Percentiles rank a stretch among this genome's conserved stretches.
These are phyloP conservation scores for Pyrenopolyporus hunteri DNA, from an alignment of 495 filamentous ascomycete genomes.

Conservation along the genomic window DNA sequence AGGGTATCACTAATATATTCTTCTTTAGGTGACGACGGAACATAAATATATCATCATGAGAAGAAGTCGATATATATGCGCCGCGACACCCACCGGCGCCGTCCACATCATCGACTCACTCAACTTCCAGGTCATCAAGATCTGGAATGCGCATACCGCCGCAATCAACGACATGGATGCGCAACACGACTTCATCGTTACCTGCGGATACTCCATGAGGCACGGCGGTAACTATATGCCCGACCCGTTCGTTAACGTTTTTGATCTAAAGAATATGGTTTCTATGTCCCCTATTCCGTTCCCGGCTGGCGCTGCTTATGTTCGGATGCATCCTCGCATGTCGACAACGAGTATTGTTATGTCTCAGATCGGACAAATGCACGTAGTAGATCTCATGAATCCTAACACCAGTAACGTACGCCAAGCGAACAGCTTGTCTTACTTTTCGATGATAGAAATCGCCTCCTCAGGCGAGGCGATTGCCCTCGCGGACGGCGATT, in stretches of 20 bases:
- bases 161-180: conserved; percentile 95
- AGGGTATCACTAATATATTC: conserved; percentile 19
- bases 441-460: conserved; percentile 77
- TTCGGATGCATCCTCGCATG: conserved; percentile 93
- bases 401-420: conserved; percentile 86
- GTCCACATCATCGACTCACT: conserved; percentile 84
- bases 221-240: conserved; percentile 65
- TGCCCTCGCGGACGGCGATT: conserved; percentile 78
- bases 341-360: conserved; percentile 90
- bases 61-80: conserved; percentile 85
- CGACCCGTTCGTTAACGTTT: conserved; percentile 91
- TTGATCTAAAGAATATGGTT: conserved; percentile 84
- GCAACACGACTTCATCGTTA: conserved; percentile 86
- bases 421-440: conserved; percentile 76
- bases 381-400: conserved; percentile 95
- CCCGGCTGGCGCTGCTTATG: conserved; percentile 87
- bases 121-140: conserved; percentile 76
- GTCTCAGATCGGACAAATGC: conserved; percentile 87
- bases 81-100: conserved; percentile 81
- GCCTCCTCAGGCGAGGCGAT: conserved; percentile 90
- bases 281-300: conserved; percentile 90
- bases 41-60: conserved; percentile 90
- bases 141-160: conserved; percentile 85
- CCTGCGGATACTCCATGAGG: conserved; percentile 88
- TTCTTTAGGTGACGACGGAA: conserved; percentile 66